Conservation (phyloP, 352 stramenopile genomes). For the Pythium volutum region DNA sequence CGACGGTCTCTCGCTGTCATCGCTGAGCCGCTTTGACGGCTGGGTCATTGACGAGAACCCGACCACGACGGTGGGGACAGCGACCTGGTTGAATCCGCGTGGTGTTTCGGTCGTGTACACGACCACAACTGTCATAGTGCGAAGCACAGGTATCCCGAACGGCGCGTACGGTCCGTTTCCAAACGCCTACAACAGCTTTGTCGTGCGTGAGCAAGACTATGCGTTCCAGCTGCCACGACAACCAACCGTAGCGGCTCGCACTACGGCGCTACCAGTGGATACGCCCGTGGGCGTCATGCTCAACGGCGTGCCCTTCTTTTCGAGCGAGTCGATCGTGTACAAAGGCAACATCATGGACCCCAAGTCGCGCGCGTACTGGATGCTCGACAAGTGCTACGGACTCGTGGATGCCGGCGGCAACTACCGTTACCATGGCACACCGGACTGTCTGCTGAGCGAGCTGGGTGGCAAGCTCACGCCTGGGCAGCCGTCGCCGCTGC, state of each 20-base stretch:
- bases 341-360: conserved; percentile 45
- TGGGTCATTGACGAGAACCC: conserved; percentile 58
- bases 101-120: conserved; percentile 53
- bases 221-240: conserved; percentile 58
- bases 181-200: conserved; percentile 54
- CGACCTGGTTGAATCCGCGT: conserved; percentile 52
- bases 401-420: conserved; percentile 55
- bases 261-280: conserved; percentile 37
- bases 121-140: conserved; percentile 45
- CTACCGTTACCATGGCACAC: conserved; percentile 73
- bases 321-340: conserved; percentile 35
- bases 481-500: conserved; percentile 42
- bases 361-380: conserved; percentile 31
- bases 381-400: conserved; percentile 74
- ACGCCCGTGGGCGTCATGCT: conserved; percentile 64
- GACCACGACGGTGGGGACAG: conserved; percentile 12
- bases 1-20: conserved; percentile 44
- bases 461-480: conserved; percentile 26
- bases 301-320: conserved; percentile 68
- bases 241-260: conserved; percentile 25
- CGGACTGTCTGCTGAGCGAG: conserved; percentile 57
- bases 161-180: conserved; percentile 57
- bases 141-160: conserved; percentile 53
- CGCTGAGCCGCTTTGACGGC: conserved; percentile 44
- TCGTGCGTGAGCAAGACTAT: conserved; percentile 55